Evolutionary conservation across 2,329 filamentous ascomycete species (phyloP), one percentile per base, ranked within the genome.

Genomic region (Stachybotrys echinatus): DNA sequence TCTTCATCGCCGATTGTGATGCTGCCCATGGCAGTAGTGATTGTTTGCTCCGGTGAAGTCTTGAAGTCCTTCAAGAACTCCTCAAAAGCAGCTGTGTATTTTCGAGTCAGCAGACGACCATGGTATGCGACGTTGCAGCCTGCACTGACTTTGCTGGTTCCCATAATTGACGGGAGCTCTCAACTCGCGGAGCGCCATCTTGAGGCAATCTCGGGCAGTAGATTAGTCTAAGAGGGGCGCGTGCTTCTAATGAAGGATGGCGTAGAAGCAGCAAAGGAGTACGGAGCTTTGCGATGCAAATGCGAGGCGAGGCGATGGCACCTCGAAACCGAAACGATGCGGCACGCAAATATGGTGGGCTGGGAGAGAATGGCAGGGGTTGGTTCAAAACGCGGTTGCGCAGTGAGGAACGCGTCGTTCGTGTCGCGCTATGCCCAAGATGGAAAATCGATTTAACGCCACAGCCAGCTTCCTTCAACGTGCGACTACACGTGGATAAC

Each of bases 11-110:
- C 87, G 56, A 99, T 88, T 63, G 88, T 88, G 61, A 99, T 83
- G 58, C 87, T 84, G 59, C 89, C 84, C 45, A 99, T 80, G 42
- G 91, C 91, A 65, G 92, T 86, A 38, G 89, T 84, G 58, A 95
- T 84, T 52, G 86, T 81, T 52, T 78, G 80, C 68, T 77, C 83
- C 50, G 74, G 87, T 64, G 77, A 85, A 49, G 86, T 86, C 74
- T 99, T 97, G 83, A 95, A 99, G 55, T 84, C 84, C 61, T 80
- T 76, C 55, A 99, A 77, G 67, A 99, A 99, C 63, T 88, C 84
- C 71, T 95, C 86, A 69, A 99, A 94, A 47, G 87, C 87, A 60
- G 70, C 88, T 92, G 59, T 43, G 49, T 8, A 34, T 8, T 8
- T 34, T 34, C 14, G 27, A 14, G 27, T 34, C 27, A 47, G 34